Base-by-base conservation (phyloP, 2,329 filamentous ascomycete genomes). In the Xylaria sp. region DNA sequence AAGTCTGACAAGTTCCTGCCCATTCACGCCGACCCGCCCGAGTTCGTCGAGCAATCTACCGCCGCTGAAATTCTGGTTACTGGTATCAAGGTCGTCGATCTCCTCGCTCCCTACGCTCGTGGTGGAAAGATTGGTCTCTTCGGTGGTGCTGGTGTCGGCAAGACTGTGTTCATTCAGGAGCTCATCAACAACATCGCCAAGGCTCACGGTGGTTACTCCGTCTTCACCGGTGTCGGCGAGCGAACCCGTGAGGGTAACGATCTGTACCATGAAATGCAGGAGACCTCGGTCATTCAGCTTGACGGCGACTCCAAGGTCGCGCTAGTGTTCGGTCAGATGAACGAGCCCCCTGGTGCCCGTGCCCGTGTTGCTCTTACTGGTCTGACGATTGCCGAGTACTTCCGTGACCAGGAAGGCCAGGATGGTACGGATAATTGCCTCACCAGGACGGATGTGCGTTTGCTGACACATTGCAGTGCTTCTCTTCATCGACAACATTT, bases 71-170 rank as follows among this genome's bases (percentile, higher is more conserved):
- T 99, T 78, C 87, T 99, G 69, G 90, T 95, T 72, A 99, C 94
- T 69, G 94, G 94, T 88, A 99, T 99, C 87, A 99, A 99, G 90
- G 94, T 99, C 78, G 94, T 99, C 81, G 94, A 99, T 78, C 86
- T 99, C 67, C 88, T 99, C 73, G 94, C 94, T 71, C 94, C 94
- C 72, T 99, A 99, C 80, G 94, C 94, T 77, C 94, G 94, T 95
- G 94, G 94, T 91, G 94, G 94, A 88, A 99, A 99, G 90, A 99
- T 99, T 86, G 94, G 94, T 91, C 92, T 99, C 70, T 99, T 99
- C 83, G 94, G 94, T 82, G 94, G 94, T 93, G 94, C 94, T 72
- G 94, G 94, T 95, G 94, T 99, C 85, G 94, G 94, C 80, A 99
- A 99, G 90, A 99, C 94, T 77, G 94, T 99, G 77, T 99, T 97